Evolutionary conservation across 352 stramenopile species (phyloP).

Genomic region (Plasmopara halstedii): DNA sequence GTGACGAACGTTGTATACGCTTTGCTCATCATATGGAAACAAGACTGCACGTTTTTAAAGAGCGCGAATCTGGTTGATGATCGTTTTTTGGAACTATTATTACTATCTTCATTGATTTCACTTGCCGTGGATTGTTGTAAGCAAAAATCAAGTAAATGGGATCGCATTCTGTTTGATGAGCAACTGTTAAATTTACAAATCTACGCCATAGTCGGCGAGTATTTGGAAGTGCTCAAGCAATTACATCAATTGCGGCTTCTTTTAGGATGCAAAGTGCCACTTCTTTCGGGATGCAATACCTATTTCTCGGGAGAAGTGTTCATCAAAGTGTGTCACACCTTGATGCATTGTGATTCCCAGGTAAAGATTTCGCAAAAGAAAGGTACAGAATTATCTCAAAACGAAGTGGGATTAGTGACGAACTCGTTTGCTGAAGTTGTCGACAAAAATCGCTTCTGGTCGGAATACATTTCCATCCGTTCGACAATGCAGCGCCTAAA

Average conservation of each 20-base stretch:
- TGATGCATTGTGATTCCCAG: slow-evolving; percentile 11
- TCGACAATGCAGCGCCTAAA: slow-evolving; percentile 28
- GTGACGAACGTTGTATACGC: slow-evolving; percentile 50
- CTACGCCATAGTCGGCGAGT: slow-evolving; percentile 36
- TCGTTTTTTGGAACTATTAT: slow-evolving; percentile 38
- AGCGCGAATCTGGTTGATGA: slow-evolving; percentile 26
- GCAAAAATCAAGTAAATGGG: slow-evolving; percentile 3
- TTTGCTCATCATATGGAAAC: slow-evolving; percentile 46
- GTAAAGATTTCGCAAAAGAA: slow-evolving; percentile 1
- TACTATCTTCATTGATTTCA: slow-evolving; percentile 50
- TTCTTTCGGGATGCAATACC: slow-evolving; percentile 31
- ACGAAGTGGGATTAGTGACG: slow-evolving; percentile 19
- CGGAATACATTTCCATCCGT: slow-evolving; percentile 23
- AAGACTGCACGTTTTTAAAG: slow-evolving; percentile 27
- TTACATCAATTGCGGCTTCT: slow-evolving; percentile 45
- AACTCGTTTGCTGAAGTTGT: slow-evolving; percentile 17
- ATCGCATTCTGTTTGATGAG: slow-evolving; percentile 20
- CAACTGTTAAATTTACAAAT: slow-evolving; percentile 41
- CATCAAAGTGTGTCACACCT: slow-evolving; percentile 35
- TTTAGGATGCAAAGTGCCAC: slow-evolving; percentile 35
- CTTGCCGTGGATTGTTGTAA: slow-evolving; percentile 26
- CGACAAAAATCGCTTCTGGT: slow-evolving; percentile 21
- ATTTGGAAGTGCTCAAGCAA: slow-evolving; percentile 48
- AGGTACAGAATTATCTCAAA: slow-evolving; percentile 7
- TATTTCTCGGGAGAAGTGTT: slow-evolving; percentile 67